phyloP scores from a whole-genome alignment of 345 rosid species.

The Sonneratia caseolaris region DNA sequence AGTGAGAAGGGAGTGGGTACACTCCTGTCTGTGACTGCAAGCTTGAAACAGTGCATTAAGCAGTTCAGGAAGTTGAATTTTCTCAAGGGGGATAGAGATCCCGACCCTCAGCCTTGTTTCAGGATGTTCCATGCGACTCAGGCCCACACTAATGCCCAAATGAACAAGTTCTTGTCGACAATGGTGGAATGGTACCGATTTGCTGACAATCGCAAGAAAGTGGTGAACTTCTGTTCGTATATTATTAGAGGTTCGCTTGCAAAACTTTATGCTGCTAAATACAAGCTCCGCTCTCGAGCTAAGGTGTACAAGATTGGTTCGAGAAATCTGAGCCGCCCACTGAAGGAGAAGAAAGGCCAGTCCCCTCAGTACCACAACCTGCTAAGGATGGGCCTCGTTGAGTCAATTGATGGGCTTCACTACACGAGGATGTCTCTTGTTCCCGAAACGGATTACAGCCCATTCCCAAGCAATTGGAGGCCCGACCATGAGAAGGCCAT shows the following conservation, averaged over 20 bases:
- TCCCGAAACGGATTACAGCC: constrained; percentile 81
- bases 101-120: constrained; percentile 95
- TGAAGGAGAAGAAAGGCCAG: constrained; percentile 86
- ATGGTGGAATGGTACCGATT: constrained; percentile 89
- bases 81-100: constrained; percentile 89
- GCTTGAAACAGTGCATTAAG: constrained; percentile 87
- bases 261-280: constrained; percentile 12
- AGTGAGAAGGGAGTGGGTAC: constrained; percentile 99
- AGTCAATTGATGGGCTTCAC: constrained; percentile 83
- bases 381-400: constrained; percentile 83
- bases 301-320: constrained; percentile 74
- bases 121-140: constrained; percentile 95
- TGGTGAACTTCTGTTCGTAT: constrained; percentile 42
- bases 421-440: constrained; percentile 94
- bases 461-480: constrained; percentile 81
- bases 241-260: constrained; percentile 2
- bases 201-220: constrained; percentile 81
- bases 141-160: constrained; percentile 91
- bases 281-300: constrained; percentile 87
- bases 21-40: constrained; percentile 80
- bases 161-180: constrained; percentile 83
- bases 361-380: constrained; percentile 80
- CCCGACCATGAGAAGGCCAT: constrained; percentile 83
- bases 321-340: constrained; percentile 61
- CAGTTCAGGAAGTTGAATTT: constrained; percentile 81